Base-by-base conservation (phyloP, 2,329 filamentous ascomycete genomes). In the Verticillium longisporum region DNA sequence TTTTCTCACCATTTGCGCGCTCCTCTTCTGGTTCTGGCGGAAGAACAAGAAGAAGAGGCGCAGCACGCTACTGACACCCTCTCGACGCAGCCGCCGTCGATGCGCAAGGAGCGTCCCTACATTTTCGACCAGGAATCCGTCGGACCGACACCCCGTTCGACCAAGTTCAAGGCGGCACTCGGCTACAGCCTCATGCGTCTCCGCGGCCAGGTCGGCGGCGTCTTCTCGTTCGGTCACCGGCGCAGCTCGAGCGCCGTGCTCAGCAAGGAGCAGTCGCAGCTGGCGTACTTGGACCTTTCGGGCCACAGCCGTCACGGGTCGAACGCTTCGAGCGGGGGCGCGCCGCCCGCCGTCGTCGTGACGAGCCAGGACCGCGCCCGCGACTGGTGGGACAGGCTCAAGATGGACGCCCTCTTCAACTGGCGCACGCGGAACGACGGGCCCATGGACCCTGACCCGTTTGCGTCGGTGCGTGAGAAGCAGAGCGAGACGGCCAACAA, bases 1-100 rank as follows among this genome's bases (percentile, higher is more conserved):
- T 0, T 71, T 76, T n/a, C 64, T 81, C 38, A 75, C 75, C 3
- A 61, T 85, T 15, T 66, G 83, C 26, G 76, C 73, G 0, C 75
- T 85, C 50, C 63, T 83, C 2, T 65, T 83, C 10, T 86, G 81
- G 82, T 75, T 82, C 64, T 78, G 77, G 75, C 73, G 77, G 57
- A 80, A 80, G 64, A 75, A 75, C 54, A 66, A 74, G 55, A 73
- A 74, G 65, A 77, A 74, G 66, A 76, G 79, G 41, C 75, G 78
- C 61, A 82, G 76, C 69, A 80, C 79, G 0, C 72, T 82, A 3
- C 71, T 83, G 33, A 83, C 81, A 2, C 80, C 1, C 70, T 83
- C 10, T 78, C 76, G 21, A 65, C 72, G 1, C 72, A 73, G 41
- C 41, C 41, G 41, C 41, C 69, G 67, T 59, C 68, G 53, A 67